Conservation (phyloP, 495 filamentous ascomycete species). For the Pyronema omphalodes region DNA sequence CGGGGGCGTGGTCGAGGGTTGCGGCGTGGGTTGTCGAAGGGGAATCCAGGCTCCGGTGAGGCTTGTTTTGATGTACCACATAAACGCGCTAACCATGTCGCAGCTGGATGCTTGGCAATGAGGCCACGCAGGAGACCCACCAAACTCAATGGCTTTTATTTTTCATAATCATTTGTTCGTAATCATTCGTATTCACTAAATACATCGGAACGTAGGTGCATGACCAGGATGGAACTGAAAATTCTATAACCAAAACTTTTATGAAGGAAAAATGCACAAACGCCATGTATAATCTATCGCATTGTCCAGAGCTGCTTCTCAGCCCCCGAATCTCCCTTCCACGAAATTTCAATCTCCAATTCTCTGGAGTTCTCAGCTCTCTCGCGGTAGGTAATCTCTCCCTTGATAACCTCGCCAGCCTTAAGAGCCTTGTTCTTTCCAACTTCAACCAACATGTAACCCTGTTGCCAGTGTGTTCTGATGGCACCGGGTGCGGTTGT, state of each 20-base stretch:
- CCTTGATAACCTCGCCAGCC: slow-evolving; percentile 17
- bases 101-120: no score
- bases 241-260: slow-evolving; percentile 7
- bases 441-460: slow-evolving; percentile 25
- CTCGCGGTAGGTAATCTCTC: slow-evolving; percentile 25
- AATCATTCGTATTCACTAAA: no score
- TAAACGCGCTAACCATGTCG: no score
- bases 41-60: no score
- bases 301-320: slow-evolving; percentile 22
- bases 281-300: slow-evolving; percentile 10
- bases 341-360: slow-evolving; percentile 24
- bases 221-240: neutral
- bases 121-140: no score
- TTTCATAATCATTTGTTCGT: no score
- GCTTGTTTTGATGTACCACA: no score
- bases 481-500: slow-evolving; percentile 27
- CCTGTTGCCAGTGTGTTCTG: slow-evolving; percentile 29
- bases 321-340: slow-evolving; percentile 10
- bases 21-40: no score
- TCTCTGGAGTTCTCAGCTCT: slow-evolving; percentile 20
- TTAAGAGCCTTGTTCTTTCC: slow-evolving; percentile 17
- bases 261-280: slow-evolving; percentile 5
- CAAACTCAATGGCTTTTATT: no score
- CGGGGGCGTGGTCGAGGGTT: no score
- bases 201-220: no score